These are phyloP conservation scores for Boletus bicolor DNA, from an alignment of 768 basidiomycete genomes.

Conservation along the genomic window DNA sequence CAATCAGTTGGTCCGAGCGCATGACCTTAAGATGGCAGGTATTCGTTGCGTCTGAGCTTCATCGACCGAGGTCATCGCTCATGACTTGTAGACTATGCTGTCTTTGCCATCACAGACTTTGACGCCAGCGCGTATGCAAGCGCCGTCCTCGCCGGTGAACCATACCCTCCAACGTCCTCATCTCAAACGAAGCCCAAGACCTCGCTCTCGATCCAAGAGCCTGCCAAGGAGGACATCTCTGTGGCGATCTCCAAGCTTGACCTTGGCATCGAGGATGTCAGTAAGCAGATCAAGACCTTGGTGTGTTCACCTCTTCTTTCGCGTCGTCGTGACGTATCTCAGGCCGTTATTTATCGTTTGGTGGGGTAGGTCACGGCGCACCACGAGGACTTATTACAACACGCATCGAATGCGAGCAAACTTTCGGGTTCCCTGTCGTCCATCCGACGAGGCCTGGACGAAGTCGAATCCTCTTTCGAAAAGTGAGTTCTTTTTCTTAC, in stretches of 20 bases:
- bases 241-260: conserved; percentile 86
- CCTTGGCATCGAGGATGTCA: conserved; percentile 86
- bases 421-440: conserved; percentile 66
- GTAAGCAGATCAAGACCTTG: conserved; percentile 82
- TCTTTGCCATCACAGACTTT: conserved; percentile 73
- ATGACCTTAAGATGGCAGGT: conserved; percentile 21
- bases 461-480: conserved; percentile 73
- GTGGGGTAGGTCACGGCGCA: conserved; percentile 69
- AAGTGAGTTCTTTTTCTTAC: conserved; percentile 47
- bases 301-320: conserved; percentile 41
- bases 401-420: conserved; percentile 72
- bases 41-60: not conserved
- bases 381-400: conserved; percentile 77
- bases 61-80: not conserved
- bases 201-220: conserved; percentile 40
- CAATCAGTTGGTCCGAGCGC: not conserved
- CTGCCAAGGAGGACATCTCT: conserved; percentile 82
- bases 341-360: not conserved
- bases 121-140: conserved; percentile 91
- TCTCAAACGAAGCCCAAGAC: conserved; percentile 17
- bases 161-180: conserved; percentile 53
- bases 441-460: conserved; percentile 66
- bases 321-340: no score
- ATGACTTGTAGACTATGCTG: conserved; percentile 57
- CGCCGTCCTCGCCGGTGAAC: conserved; percentile 79